phyloP scores from a whole-genome alignment of 2,329 filamentous ascomycete genomes.

The Paecilomyces dactylethromorphus region DNA sequence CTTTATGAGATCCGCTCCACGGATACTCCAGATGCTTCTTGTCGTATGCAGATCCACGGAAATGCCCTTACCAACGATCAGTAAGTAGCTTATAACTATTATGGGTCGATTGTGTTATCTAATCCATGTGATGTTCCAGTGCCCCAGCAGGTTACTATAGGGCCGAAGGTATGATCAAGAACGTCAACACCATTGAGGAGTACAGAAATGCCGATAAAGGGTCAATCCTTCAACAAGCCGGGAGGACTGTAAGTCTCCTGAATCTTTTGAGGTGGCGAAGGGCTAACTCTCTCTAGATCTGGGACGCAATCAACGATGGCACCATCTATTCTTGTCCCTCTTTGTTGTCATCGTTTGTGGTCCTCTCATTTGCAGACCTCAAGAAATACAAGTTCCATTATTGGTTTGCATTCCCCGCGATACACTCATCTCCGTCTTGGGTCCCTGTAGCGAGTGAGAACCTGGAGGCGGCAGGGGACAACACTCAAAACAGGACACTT shows the following conservation, averaged over 20 bases:
- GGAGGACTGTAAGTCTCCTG: conserved; percentile 57
- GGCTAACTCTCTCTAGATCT: conserved; percentile 56
- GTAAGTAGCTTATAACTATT: conserved; percentile 50
- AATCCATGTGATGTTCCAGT: conserved; percentile 34
- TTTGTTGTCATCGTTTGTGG: conserved; percentile 77
- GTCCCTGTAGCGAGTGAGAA: conserved; percentile 43
- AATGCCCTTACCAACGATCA: conserved; percentile 77
- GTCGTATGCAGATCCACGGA: conserved; percentile 83
- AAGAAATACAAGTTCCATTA: conserved; percentile 99
- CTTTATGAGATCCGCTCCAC: conserved; percentile 76
- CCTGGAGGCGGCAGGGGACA: conserved; percentile 5
- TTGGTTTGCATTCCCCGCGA: conserved; percentile 91
- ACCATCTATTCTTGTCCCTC: conserved; percentile 95
- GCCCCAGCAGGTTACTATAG: conserved; percentile 66
- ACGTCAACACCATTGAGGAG: conserved; percentile 92
- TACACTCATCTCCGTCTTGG: conserved; percentile 86
- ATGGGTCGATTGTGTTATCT: not conserved
- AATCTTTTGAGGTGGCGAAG: not conserved
- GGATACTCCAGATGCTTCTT: conserved; percentile 67
- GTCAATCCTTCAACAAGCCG: conserved; percentile 70
- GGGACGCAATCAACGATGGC: conserved; percentile 95
- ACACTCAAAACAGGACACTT: conserved; percentile 14
- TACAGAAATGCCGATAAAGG: conserved; percentile 79
- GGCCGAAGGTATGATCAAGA: conserved; percentile 89
- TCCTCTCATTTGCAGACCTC: conserved; percentile 88